A percentile compares a stretch with the other conserved stretches of the same genome.
These are phyloP conservation scores for Funneliformis caledonium DNA, from an alignment of 371 early-diverging fungal genomes.

Conservation along the genomic window DNA sequence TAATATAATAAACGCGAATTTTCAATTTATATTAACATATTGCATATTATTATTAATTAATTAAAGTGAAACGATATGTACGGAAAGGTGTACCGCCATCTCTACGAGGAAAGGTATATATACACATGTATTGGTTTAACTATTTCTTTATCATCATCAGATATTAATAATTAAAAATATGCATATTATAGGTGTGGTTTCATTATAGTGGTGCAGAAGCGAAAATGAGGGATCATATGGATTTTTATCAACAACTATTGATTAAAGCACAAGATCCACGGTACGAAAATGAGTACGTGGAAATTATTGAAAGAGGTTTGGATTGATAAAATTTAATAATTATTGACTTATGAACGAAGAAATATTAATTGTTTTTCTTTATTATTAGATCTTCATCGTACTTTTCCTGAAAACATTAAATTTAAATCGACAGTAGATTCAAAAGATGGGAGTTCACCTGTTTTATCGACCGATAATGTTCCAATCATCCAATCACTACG, in stretches of 20 bases:
- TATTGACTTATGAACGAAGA: background rate
- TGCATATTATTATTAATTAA: slow-evolving; percentile 3
- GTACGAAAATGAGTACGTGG: slow-evolving; percentile 66
- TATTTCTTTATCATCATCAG: background rate
- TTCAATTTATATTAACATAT: background rate
- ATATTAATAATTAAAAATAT: background rate
- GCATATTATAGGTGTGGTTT: slow-evolving; percentile 68
- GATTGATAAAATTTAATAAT: background rate
- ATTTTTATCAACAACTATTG: slow-evolving; percentile 62
- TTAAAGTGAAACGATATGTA: slow-evolving; percentile 75
- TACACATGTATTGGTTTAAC: background rate
- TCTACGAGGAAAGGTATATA: slow-evolving; percentile 67
- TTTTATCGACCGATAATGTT: slow-evolving; percentile 55
- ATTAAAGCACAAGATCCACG: slow-evolving; percentile 59
- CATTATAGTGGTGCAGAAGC: slow-evolving; percentile 81
- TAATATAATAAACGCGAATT: background rate
- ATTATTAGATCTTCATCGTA: slow-evolving; percentile 71
- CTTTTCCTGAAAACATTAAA: slow-evolving; percentile 80
- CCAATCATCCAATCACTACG: slow-evolving; percentile 66
- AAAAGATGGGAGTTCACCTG: slow-evolving; percentile 45
- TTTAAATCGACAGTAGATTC: slow-evolving; percentile 58
- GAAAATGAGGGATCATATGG: slow-evolving; percentile 63
- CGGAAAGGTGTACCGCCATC: slow-evolving; percentile 85
- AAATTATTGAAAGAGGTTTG: slow-evolving; percentile 75
- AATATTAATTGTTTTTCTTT: slow-evolving; percentile 2